A percentile compares a stretch with the other conserved stretches of the same genome.
Conservation (phyloP, 768 basidiomycete genomes). For the Favolaschia claudopus region DNA sequence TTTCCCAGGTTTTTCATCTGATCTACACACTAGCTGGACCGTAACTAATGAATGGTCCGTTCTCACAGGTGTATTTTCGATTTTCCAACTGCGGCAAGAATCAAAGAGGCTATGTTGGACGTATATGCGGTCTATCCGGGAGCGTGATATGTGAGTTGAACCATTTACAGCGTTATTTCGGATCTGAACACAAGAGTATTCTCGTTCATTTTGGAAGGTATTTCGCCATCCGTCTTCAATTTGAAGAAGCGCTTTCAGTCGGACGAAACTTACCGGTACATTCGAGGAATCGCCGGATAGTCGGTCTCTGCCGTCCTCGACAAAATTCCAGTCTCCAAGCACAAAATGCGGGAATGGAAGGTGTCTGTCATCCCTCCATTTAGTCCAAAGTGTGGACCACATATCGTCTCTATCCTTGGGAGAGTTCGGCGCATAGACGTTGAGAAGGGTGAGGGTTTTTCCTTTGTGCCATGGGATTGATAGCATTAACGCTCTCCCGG, state of each 20-base stretch:
- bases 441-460: too few species aligned
- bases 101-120: too few species aligned
- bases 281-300: not conserved
- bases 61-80: too few species aligned
- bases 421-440: too few species aligned
- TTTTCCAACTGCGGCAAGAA: too few species aligned
- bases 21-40: too few species aligned
- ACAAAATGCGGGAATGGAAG: not conserved
- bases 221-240: slow-evolving; percentile 2
- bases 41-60: too few species aligned
- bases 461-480: too few species aligned
- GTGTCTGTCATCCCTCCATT: not conserved
- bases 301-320: not conserved
- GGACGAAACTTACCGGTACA: not conserved
- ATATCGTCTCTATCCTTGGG: not conserved
- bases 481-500: too few species aligned
- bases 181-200: not conserved
- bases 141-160: not conserved
- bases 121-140: not conserved
- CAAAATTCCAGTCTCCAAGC: slow-evolving; percentile 16
- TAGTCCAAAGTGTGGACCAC: not conserved
- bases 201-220: not conserved
- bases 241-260: not conserved
- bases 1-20: too few species aligned
- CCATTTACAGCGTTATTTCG: not conserved